These are phyloP conservation scores for Fusarium tricinctum DNA, from an alignment of 2,329 filamentous ascomycete genomes.

Conservation along the genomic window DNA sequence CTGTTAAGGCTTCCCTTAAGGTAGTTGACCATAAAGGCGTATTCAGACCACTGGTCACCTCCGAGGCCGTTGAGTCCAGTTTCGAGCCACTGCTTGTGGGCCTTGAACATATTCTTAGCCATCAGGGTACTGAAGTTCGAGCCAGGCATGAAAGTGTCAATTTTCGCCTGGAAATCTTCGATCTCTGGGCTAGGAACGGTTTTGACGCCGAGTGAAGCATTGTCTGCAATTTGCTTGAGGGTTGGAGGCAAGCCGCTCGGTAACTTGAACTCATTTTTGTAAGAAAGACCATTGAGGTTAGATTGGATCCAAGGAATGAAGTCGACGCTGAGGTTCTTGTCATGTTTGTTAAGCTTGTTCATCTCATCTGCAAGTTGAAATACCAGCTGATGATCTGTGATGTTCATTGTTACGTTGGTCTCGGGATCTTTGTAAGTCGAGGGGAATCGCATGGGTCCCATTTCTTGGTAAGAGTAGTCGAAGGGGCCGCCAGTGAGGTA, in stretches of 20 bases:
- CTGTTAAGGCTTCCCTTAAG: slow-evolving; percentile 13
- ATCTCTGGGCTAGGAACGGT: fast-evolving
- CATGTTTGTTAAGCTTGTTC: slow-evolving; percentile 14
- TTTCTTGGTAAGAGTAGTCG: slow-evolving; percentile 27
- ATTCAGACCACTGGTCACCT: slow-evolving; percentile 14
- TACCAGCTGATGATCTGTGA: slow-evolving; percentile 9
- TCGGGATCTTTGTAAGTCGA: slow-evolving; percentile 14
- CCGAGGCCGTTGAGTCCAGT: slow-evolving; percentile 13
- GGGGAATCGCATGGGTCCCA: slow-evolving; percentile 26
- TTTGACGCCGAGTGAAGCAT: not conserved
- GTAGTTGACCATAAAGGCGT: slow-evolving; percentile 24
- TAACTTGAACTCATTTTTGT: slow-evolving; percentile 24
- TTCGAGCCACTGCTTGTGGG: slow-evolving; percentile 25
- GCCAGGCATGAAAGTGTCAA: not conserved
- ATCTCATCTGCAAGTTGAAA: slow-evolving; percentile 23
- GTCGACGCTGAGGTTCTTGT: slow-evolving; percentile 19
- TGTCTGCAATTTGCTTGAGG: not conserved
- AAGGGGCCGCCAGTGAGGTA: slow-evolving; percentile 6
- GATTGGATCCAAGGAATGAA: slow-evolving; percentile 21
- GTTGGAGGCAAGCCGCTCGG: slow-evolving; percentile 9
- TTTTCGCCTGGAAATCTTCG: not conserved
- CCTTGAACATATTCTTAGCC: slow-evolving; percentile 26
- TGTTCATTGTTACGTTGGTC: slow-evolving; percentile 23
- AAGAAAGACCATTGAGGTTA: not conserved
- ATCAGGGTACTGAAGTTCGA: slow-evolving; percentile 14